Evolutionary conservation across 2,329 filamentous ascomycete genomes (phyloP).

Genomic region (Calonectria pauciramosa): DNA sequence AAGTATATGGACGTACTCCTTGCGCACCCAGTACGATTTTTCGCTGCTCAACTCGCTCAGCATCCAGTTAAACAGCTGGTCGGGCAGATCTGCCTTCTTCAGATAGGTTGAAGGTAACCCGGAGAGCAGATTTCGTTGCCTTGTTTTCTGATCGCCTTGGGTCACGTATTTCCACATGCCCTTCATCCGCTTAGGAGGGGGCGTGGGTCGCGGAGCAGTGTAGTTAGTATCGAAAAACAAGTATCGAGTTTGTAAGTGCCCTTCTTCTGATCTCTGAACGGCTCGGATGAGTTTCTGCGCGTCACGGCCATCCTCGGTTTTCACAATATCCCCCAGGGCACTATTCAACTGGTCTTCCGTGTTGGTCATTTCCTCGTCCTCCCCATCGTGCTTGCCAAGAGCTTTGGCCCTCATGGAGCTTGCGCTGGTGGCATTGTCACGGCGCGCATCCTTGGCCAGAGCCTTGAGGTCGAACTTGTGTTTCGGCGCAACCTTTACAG

Average conservation of each 20-base stretch:
- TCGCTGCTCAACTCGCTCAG: conserved; percentile 71
- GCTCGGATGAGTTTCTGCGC: conserved; percentile 62
- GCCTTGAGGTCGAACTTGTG: conserved; percentile 76
- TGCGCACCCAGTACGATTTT: conserved; percentile 66
- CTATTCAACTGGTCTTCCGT: conserved; percentile 38
- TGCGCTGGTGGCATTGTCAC: conserved; percentile 71
- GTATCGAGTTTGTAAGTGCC: conserved; percentile 54
- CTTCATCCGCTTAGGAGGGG: conserved; percentile 48
- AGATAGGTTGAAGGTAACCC: conserved; percentile 69
- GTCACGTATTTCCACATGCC: conserved; percentile 64
- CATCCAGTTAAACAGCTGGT: conserved; percentile 77
- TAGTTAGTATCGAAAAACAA: conserved; percentile 64
- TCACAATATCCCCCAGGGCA: conserved; percentile 49
- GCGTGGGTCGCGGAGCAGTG: conserved; percentile 40
- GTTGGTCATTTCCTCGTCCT: conserved; percentile 18
- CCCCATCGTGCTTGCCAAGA: conserved; percentile 37
- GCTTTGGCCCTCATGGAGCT: conserved; percentile 62
- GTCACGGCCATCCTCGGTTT: conserved; percentile 56
- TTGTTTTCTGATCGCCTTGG: conserved; percentile 58
- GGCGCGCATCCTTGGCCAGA: conserved; percentile 70
- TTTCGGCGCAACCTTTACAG: conserved; percentile 64
- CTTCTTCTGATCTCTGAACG: conserved; percentile 63
- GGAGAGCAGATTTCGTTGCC: conserved; percentile 72
- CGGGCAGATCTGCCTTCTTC: conserved; percentile 61
- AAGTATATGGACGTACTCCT: conserved; percentile 72